A percentile compares a stretch with the other conserved stretches of the same genome.
phyloP scores from a whole-genome alignment of 805 yeast genomes.

The Wickerhamomyces bovis region DNA sequence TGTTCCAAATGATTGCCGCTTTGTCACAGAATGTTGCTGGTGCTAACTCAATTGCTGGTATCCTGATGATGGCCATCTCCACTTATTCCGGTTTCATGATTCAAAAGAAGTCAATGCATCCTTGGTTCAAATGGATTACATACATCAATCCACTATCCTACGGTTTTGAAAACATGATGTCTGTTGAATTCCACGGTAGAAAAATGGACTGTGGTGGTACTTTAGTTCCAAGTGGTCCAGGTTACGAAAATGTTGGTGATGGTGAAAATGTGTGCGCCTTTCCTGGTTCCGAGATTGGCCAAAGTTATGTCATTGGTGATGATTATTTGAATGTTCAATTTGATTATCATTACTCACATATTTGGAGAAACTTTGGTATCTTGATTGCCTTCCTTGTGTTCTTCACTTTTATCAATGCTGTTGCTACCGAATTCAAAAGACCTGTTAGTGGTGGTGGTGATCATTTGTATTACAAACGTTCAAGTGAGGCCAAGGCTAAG shows the following conservation, averaged over 20 bases:
- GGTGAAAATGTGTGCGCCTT: conserved; percentile 49
- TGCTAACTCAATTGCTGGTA: conserved; percentile 58
- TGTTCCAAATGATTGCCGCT: conserved; percentile 52
- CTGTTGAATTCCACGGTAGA: conserved; percentile 57
- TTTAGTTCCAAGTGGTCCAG: conserved; percentile 57
- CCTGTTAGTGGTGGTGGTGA: conserved; percentile 30
- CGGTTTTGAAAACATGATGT: conserved; percentile 58
- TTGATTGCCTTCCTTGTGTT: conserved; percentile 46
- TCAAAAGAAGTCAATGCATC: conserved; percentile 54
- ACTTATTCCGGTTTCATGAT: conserved; percentile 64
- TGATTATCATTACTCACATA: conserved; percentile 48
- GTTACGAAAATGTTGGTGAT: conserved; percentile 35
- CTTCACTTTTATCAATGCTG: conserved; percentile 46
- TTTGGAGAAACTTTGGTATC: conserved; percentile 81
- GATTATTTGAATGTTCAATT: conserved; percentile 43
- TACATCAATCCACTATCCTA: conserved; percentile 52
- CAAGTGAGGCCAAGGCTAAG: conserved; percentile 1
- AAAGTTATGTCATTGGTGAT: conserved; percentile 49
- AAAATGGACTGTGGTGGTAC: conserved; percentile 46
- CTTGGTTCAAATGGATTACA: conserved; percentile 68
- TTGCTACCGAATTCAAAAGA: conserved; percentile 47
- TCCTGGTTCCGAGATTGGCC: conserved; percentile 56
- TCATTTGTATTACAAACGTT: conserved; percentile 49
- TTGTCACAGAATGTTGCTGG: conserved; percentile 11
- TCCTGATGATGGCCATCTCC: conserved; percentile 41